Evolutionary conservation across 257 asterid species (phyloP), one percentile per base, ranked within the genome.

Genomic region (Nicotiana benthamiana): DNA sequence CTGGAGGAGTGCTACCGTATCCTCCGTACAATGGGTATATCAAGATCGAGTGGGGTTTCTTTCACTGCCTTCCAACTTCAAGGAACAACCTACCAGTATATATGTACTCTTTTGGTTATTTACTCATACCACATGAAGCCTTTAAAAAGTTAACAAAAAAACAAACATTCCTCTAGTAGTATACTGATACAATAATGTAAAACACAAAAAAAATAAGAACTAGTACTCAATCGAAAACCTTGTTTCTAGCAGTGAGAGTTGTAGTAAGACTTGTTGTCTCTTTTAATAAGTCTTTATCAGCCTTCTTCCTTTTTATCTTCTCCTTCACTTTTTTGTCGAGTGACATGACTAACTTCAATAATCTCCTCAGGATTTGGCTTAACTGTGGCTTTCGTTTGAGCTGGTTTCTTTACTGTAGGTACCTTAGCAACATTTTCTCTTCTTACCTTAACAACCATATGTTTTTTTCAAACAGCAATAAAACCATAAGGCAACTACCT

Each of bases 161-260:
- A 22, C 22, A 70, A 36, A 22, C 4, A 22, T 22, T 40, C 54
- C 76, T 68, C 56, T 43, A 68, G 56, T 40, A 40, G 13, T 12
- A 57, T 9, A 68, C 0, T 17, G 16, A 2, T 12, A 65, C 16
- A 32, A 65, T 65, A 7, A 66, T 66, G 28, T 66, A 34, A 66
- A 66, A 18, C 53, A 32, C 9, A 66, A 66, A 17, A 17, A 0
- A 30, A 67, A 10, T 34, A 54, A 17, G 1, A 54, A 16, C 60
- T 46, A 27, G 0, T 9, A 7, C n/a, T 66, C n/a, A 66, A 66
- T 15, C 43, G 2, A 18, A 24, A 30, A 91, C 97, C 93, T 91
- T 91, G 97, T 94, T 92, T 85, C 98, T 83, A 20, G 95, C 96
- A 72, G 96, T 87, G 76, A 95, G 97, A 65, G 93, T 88, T 78